Conservation (phyloP, 1,284 basidiomycete species). For the Apiotrichum brassicae region DNA sequence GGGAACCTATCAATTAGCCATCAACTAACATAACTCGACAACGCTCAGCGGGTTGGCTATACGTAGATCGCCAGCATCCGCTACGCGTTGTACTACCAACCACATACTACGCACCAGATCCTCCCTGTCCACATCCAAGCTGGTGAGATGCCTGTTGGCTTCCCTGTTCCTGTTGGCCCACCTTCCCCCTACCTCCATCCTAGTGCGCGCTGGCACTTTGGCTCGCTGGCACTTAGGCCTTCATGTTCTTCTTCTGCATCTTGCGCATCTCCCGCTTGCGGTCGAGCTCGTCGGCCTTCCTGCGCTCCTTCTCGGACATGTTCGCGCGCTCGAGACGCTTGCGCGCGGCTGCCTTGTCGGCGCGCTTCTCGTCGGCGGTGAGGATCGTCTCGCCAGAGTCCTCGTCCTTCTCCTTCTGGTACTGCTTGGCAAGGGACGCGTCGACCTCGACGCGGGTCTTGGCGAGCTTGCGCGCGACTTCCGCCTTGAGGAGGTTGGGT, state of each 20-base stretch:
- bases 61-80: too few species aligned
- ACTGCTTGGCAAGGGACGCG: slow-evolving; percentile 38
- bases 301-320: slow-evolving; percentile 72
- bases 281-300: slow-evolving; percentile 55
- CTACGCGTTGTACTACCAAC: too few species aligned
- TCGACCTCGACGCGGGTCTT: slow-evolving; percentile 65
- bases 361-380: slow-evolving; percentile 55
- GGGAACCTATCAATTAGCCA: too few species aligned
- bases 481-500: slow-evolving; percentile 54
- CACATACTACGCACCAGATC: too few species aligned
- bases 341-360: slow-evolving; percentile 62
- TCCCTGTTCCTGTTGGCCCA: background rate
- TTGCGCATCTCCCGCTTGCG: slow-evolving; percentile 43
- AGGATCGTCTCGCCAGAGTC: slow-evolving; percentile 61
- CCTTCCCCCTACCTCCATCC: background rate
- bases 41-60: too few species aligned
- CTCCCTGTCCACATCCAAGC: too few species aligned
- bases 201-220: background rate
- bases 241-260: slow-evolving; percentile 13
- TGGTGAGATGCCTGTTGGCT: too few species aligned
- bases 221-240: background rate
- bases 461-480: slow-evolving; percentile 67
- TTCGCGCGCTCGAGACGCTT: slow-evolving; percentile 65
- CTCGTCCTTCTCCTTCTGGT: slow-evolving; percentile 55
- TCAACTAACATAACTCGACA: too few species aligned